Conservation (phyloP, 2,329 filamentous ascomycete genomes). For the Botryotinia convoluta region DNA sequence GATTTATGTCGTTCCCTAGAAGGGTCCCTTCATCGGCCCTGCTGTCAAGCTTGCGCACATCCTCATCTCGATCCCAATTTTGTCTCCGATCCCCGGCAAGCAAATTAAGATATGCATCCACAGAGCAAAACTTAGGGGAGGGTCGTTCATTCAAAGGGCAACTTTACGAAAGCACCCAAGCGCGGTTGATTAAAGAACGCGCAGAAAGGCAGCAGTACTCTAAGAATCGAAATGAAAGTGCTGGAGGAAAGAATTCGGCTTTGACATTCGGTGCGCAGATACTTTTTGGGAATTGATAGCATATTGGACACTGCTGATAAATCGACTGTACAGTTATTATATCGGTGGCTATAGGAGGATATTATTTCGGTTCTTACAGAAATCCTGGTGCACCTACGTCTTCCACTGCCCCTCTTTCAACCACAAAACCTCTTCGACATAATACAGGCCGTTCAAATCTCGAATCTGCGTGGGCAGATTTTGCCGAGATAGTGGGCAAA, state of each 20-base stretch:
- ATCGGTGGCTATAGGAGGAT: slow-evolving; percentile 39
- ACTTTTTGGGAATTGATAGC: slow-evolving; percentile 3
- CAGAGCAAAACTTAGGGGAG: slow-evolving; percentile 27
- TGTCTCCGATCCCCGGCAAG: slow-evolving; percentile 24
- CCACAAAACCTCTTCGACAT: slow-evolving; percentile 52
- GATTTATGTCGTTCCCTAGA: slow-evolving; percentile 30
- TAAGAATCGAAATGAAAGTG: slow-evolving; percentile 41
- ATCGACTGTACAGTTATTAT: slow-evolving; percentile 31
- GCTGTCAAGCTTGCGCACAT: slow-evolving; percentile 26
- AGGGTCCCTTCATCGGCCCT: slow-evolving; percentile 32
- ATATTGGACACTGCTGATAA: slow-evolving; percentile 14
- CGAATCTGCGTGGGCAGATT: slow-evolving; percentile 69
- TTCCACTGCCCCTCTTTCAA: slow-evolving; percentile 59
- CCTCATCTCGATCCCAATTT: slow-evolving; percentile 21
- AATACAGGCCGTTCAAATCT: slow-evolving; percentile 61
- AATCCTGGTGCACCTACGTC: slow-evolving; percentile 49
- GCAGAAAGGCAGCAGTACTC: slow-evolving; percentile 53
- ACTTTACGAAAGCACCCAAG: slow-evolving; percentile 57
- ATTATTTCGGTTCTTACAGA: slow-evolving; percentile 57
- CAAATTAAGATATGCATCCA: slow-evolving; percentile 31
- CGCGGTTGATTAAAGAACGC: slow-evolving; percentile 53
- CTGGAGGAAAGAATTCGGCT: slow-evolving; percentile 48
- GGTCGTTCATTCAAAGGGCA: slow-evolving; percentile 53
- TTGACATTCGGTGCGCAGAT: slow-evolving; percentile 51
- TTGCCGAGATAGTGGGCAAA: slow-evolving; percentile 60